These are phyloP conservation scores for Nephelium lappaceum DNA, from an alignment of 345 rosid genomes.

Conservation along the genomic window DNA sequence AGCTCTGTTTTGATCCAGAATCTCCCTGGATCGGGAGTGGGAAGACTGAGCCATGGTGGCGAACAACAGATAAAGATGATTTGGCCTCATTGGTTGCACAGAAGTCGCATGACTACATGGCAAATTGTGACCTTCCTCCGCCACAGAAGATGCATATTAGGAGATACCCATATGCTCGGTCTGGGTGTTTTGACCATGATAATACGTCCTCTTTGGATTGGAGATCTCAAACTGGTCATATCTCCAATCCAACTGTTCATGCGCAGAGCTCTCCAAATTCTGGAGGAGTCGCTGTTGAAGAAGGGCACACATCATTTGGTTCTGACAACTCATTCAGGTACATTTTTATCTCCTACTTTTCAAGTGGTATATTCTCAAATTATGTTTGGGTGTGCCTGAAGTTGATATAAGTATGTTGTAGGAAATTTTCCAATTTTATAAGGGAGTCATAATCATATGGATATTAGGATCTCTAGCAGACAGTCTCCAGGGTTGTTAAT, in stretches of 20 bases:
- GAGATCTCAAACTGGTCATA: conserved; percentile 27
- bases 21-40: conserved; percentile 64
- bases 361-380: conserved; percentile 1
- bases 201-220: conserved; percentile 37
- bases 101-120: conserved; percentile 66
- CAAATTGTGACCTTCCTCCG: conserved; percentile 89
- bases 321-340: conserved; percentile 52
- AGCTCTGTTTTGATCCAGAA: conserved; percentile 45
- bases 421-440: background rate
- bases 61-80: conserved; percentile 71
- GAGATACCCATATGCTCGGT: conserved; percentile 41
- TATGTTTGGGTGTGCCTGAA: background rate
- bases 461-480: background rate
- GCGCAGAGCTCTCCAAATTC: conserved; percentile 24
- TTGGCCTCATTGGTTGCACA: conserved; percentile 88
- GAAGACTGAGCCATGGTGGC: conserved; percentile 89
- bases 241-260: conserved; percentile 33
- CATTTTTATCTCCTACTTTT: background rate
- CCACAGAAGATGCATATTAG: conserved; percentile 58
- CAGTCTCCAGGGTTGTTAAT: background rate
- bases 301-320: conserved; percentile 25
- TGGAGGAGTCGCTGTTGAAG: conserved; percentile 31
- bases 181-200: conserved; percentile 35
- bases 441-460: background rate
- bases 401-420: background rate